Evolutionary conservation across 768 basidiomycete genomes (phyloP), one percentile per base, ranked within the genome.

Genomic region (Rhizopogon vinicolor): DNA sequence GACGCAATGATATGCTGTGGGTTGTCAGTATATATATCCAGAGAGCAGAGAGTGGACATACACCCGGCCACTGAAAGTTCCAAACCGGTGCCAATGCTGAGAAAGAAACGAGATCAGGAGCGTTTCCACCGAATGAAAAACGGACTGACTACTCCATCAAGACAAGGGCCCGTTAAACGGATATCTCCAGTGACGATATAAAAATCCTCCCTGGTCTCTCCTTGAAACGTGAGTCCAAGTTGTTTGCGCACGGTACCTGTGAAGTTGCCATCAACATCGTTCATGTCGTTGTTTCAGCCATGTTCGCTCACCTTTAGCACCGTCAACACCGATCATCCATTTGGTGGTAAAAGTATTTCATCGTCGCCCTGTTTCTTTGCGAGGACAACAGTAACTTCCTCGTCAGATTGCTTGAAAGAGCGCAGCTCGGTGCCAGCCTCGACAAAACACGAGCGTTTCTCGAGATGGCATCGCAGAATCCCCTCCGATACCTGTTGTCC

Each of bases 51-150:
- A 49, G 7, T 4, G 51, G n/a, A 29, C 25, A 29, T 45, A 22
- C 22, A 3, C 29, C 16, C 13, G 2, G 14, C 7, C 14, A n/a
- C 19, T 18, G 33, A 8, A 60, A 44, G 75, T 72, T 1, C 78
- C 77, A 77, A 77, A 79, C 64, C 75, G 75, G 58, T 78, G 78
- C 77, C 76, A 78, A 53, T 71, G 64, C 78, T 79, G 7, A 31
- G 12, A 28, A 19, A 22, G 7, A 29, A 29, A 22, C 22, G 19
- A 16, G 18, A 18, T 48, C 14, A 51, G 33, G 19, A 6, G 2
- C 12, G 7, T 2, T 4, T 22, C 22, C 22, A 22, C 22, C 9
- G 13, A 16, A 10, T 13, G 39, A 33, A 41, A 41, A n/a, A 1
- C 0, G 22, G 14, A 31, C 73, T 41, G 51, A 76, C 76, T 53